Evolutionary conservation across 495 filamentous ascomycete species (phyloP).

Genomic region (Sordaria brevicollis): DNA sequence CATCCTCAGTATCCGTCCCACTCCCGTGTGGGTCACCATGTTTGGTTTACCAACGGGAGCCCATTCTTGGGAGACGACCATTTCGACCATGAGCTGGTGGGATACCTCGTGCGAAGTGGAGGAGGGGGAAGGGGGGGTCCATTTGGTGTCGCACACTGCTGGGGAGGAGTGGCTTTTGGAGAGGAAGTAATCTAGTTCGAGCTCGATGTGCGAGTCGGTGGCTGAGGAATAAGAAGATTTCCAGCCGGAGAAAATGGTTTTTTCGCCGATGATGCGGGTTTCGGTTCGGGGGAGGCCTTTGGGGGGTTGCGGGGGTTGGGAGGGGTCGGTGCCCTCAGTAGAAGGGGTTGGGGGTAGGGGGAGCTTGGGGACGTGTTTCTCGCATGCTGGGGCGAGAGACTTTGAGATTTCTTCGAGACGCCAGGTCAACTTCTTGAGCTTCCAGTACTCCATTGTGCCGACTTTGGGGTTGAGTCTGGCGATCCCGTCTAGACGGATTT

Average conservation of each 20-base stretch:
- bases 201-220: conserved; percentile 61
- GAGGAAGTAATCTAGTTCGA: conserved; percentile 70
- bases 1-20: conserved; percentile 85
- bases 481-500: conserved; percentile 71
- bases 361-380: conserved; percentile 61
- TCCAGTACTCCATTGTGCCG: conserved; percentile 59
- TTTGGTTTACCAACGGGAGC: conserved; percentile 57
- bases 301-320: conserved; percentile 24
- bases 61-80: conserved; percentile 92
- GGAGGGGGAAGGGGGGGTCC: conserved; percentile 63
- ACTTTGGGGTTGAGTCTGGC: conserved; percentile 48
- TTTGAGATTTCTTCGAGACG: conserved; percentile 78
- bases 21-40: conserved; percentile 75
- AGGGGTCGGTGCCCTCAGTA: conserved; percentile 31
- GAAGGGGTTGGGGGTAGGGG: not conserved
- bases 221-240: conserved; percentile 75
- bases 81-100: conserved; percentile 81
- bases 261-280: conserved; percentile 54
- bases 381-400: conserved; percentile 72
- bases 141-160: conserved; percentile 55
- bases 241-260: conserved; percentile 57
- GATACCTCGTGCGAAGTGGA: conserved; percentile 39
- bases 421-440: conserved; percentile 83
- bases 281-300: conserved; percentile 78
- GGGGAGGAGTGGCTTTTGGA: conserved; percentile 44